These are phyloP conservation scores for Paecilomyces fulvus DNA, from an alignment of 2,329 filamentous ascomycete species.

Conservation along the genomic window DNA sequence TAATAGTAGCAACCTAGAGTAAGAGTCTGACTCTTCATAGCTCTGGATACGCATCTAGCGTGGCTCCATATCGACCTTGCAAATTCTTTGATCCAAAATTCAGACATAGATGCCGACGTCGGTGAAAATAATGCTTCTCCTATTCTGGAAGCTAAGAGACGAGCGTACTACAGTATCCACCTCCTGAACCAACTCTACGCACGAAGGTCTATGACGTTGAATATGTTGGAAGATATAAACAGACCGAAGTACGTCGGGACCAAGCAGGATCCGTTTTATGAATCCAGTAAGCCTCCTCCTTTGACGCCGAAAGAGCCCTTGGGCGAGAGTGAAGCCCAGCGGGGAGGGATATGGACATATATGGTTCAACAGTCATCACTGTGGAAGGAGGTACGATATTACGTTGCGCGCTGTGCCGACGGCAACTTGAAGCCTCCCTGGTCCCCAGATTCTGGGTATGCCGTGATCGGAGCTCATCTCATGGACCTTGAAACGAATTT, in stretches of 20 bases:
- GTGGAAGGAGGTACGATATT: slow-evolving; percentile 11
- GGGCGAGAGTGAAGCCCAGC: not conserved
- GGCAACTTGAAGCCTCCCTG: slow-evolving; percentile 10
- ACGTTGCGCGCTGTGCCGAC: slow-evolving; percentile 10
- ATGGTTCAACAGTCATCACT: slow-evolving; percentile 11
- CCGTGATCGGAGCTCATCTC: slow-evolving; percentile 12
- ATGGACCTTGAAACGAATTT: slow-evolving; percentile 16
- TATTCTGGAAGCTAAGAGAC: slow-evolving; percentile 4
- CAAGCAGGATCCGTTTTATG: slow-evolving; percentile 5
- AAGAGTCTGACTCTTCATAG: slow-evolving; percentile 1
- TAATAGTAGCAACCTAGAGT: not conserved
- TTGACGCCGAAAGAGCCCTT: slow-evolving; percentile 6
- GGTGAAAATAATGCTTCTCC: not conserved
- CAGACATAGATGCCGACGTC: slow-evolving; percentile 3
- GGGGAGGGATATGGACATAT: slow-evolving; percentile 13
- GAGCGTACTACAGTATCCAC: slow-evolving; percentile 11
- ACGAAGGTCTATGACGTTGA: slow-evolving; percentile 7
- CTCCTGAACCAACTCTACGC: slow-evolving; percentile 12
- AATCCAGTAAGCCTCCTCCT: slow-evolving; percentile 6
- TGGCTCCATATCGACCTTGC: slow-evolving; percentile 6
- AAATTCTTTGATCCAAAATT: slow-evolving; percentile 3
- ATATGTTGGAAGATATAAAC: slow-evolving; percentile 16
- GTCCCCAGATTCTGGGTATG: slow-evolving; percentile 13
- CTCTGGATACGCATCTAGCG: slow-evolving; percentile 5
- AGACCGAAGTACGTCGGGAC: slow-evolving; percentile 10